Evolutionary conservation across 108 stramenopile genomes (phyloP), one percentile per base, ranked within the genome.

Genomic region (Nitzschia palea): DNA sequence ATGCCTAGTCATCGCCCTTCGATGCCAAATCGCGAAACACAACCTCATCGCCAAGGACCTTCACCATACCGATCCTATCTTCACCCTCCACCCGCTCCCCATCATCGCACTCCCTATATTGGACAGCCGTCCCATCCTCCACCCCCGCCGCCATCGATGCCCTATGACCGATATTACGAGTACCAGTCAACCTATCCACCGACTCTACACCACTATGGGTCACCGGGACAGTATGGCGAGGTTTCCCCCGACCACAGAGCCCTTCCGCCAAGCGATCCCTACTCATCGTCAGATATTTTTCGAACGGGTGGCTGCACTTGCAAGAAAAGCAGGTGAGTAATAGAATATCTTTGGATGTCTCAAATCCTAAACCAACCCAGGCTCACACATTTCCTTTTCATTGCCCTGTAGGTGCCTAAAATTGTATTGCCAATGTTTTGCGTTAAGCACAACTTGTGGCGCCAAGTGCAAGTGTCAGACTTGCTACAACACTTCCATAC

Each of bases 341-440:
- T 37, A 20, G 47, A 3, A 9, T 34, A 2, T 55, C 55, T 67
- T 26, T 1, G 14, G 37, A 18, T 40, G 18, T 6, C 25, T 56
- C 2, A 2, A 22, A 52, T 25, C 23, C 25, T 17, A 52, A 26
- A 4, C 27, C 29, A n/a, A 44, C 28, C 15, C 43, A 10, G 2
- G 27, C 28, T 31, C 50, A 3, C 54, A 14, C 50, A 37, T 48
- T 0, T 63, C 18, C 54, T 57, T 59, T 26, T 67, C 14, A 71
- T 59, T 33, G 68, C 71, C 48, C 63, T 55, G 27, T 51, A 81
- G 84, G 53, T 95, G 93, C 55, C 81, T 95, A 33, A 91, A 95
- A 62, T 78, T 92, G 37, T 95, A 95, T 71, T 95, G 94, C 69
- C 87, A 89, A 43, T 95, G 94, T 70, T 95, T 95, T 73, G 78